A percentile compares a stretch with the other conserved stretches of the same genome.
phyloP scores from a whole-genome alignment of 768 basidiomycete genomes.

The Mycena chlorophos region DNA sequence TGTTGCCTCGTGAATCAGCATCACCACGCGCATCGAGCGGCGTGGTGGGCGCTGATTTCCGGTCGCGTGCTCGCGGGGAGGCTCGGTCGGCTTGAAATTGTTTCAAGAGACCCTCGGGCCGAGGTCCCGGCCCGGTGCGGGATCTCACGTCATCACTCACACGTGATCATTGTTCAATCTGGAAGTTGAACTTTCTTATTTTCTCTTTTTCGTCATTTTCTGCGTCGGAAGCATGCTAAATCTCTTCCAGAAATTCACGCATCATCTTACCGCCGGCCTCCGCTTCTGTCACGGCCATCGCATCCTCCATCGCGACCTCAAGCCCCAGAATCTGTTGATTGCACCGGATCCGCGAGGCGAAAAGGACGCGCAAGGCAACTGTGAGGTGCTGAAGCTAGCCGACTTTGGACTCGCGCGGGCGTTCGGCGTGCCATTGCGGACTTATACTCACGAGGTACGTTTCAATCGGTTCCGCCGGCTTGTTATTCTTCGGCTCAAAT shows the following conservation, averaged over 20 bases:
- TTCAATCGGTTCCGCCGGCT: slow-evolving; percentile 2
- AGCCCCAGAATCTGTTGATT: slow-evolving; percentile 94
- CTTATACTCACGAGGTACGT: slow-evolving; percentile 94
- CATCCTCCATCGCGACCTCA: slow-evolving; percentile 95
- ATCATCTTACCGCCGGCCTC: slow-evolving; percentile 88
- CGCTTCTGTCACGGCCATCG: slow-evolving; percentile 94
- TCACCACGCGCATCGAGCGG: slow-evolving; percentile 3
- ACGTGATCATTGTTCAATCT: not conserved
- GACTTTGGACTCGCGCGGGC: slow-evolving; percentile 96
- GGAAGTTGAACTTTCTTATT: not conserved
- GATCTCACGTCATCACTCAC: not conserved
- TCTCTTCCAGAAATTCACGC: slow-evolving; percentile 82
- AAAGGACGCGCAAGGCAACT: slow-evolving; percentile 43
- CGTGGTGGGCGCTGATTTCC: not conserved
- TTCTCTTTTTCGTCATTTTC: not conserved
- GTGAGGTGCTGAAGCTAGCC: slow-evolving; percentile 90
- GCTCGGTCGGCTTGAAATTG: too few species aligned
- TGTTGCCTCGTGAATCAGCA: not conserved
- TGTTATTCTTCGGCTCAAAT: not conserved
- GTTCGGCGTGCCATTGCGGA: slow-evolving; percentile 96
- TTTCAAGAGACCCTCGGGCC: too few species aligned
- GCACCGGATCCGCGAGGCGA: slow-evolving; percentile 26
- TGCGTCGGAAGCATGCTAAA: not conserved
- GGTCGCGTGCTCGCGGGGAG: too few species aligned
- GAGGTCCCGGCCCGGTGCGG: not conserved